A percentile compares a stretch with the other conserved stretches of the same genome.
Evolutionary conservation across 2,329 filamentous ascomycete genomes (phyloP).

Genomic region (Penicillium corylophilum): DNA sequence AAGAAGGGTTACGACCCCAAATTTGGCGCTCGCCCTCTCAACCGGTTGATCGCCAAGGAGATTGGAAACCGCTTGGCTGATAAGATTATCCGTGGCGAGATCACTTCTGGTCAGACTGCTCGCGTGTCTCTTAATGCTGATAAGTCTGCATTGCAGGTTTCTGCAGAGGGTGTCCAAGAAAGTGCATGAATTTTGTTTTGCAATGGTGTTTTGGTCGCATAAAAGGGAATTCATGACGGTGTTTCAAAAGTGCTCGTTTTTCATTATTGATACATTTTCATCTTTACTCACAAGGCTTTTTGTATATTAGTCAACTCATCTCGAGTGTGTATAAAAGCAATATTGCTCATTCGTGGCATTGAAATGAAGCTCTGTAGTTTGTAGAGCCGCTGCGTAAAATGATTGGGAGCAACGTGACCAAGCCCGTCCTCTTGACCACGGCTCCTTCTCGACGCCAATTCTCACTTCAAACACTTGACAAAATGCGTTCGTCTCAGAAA

Average conservation of each 20-base stretch:
- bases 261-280: background rate
- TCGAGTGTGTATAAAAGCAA: conserved; percentile 12
- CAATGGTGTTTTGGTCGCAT: conserved; percentile 5
- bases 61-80: conserved; percentile 87
- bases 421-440: background rate
- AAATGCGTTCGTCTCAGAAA: conserved; percentile 15
- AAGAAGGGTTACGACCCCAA: conserved; percentile 87
- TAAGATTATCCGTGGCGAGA: conserved; percentile 81
- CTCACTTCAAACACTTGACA: background rate
- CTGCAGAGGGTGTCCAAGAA: conserved; percentile 19
- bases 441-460: background rate
- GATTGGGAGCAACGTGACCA: conserved; percentile 1
- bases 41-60: conserved; percentile 84
- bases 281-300: background rate
- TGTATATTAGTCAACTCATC: conserved; percentile 11
- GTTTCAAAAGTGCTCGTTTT: background rate
- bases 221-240: background rate
- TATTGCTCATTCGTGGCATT: background rate
- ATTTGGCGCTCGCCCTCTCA: conserved; percentile 87
- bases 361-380: background rate
- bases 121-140: conserved; percentile 67
- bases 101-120: conserved; percentile 73
- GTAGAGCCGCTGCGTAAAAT: background rate
- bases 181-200: conserved; percentile 6
- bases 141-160: conserved; percentile 58